These are phyloP conservation scores for Alternaria incomplexa DNA, from an alignment of 2,329 filamentous ascomycete species.

Conservation along the genomic window DNA sequence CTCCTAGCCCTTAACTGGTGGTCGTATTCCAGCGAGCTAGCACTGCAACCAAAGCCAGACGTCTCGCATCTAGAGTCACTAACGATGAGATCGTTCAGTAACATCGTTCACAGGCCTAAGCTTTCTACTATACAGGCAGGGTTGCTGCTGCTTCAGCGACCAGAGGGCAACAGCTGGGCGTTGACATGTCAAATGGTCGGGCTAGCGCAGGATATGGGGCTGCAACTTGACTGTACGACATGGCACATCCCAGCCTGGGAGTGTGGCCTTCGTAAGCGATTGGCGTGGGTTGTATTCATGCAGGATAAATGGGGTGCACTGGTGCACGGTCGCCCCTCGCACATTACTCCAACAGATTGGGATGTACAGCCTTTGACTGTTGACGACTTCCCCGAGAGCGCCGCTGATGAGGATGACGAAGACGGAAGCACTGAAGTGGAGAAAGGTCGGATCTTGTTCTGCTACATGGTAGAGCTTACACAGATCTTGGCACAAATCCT, in stretches of 20 bases:
- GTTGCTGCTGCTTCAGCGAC: slow-evolving; percentile 46
- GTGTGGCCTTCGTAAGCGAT: slow-evolving; percentile 63
- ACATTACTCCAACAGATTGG: slow-evolving; percentile 63
- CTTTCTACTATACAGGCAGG: slow-evolving; percentile 51
- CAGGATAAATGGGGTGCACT: slow-evolving; percentile 69
- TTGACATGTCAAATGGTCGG: slow-evolving; percentile 47
- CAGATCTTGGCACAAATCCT: slow-evolving; percentile 60
- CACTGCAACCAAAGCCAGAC: slow-evolving; percentile 53
- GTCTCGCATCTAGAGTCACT: slow-evolving; percentile 40
- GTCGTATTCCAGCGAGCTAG: slow-evolving; percentile 62
- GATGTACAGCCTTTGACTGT: slow-evolving; percentile 55
- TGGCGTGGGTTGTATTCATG: slow-evolving; percentile 70
- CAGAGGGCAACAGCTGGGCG: slow-evolving; percentile 41
- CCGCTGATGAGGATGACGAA: slow-evolving; percentile 41
- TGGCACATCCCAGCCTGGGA: slow-evolving; percentile 71
- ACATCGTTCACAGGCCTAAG: slow-evolving; percentile 49
- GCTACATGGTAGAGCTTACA: slow-evolving; percentile 59
- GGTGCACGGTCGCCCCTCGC: slow-evolving; percentile 63
- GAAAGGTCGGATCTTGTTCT: slow-evolving; percentile 52
- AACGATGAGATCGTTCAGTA: slow-evolving; percentile 46
- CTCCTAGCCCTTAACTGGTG: slow-evolving; percentile 68
- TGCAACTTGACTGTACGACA: slow-evolving; percentile 62
- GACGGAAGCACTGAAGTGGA: slow-evolving; percentile 44
- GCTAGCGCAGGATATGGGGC: slow-evolving; percentile 48
- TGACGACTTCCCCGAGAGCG: slow-evolving; percentile 53